Evolutionary conservation across 2,329 filamentous ascomycete species (phyloP).

Genomic region (Fusarium xyrophilum): DNA sequence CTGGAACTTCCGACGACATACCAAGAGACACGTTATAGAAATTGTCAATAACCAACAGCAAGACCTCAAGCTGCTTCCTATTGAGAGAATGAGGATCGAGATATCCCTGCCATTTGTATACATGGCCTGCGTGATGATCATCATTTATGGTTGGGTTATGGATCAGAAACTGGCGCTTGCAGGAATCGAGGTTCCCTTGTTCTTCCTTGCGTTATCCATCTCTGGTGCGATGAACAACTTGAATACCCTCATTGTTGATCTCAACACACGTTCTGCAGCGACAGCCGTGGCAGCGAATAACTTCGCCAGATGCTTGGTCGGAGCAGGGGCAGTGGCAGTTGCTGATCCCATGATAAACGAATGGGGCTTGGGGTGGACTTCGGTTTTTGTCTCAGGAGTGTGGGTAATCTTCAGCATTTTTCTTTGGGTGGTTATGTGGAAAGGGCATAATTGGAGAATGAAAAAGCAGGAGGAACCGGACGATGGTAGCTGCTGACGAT

Average conservation of each 20-base stretch:
- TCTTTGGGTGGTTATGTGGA: background rate
- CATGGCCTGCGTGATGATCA: background rate
- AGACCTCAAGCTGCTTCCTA: background rate
- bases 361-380: background rate
- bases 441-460: background rate
- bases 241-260: background rate
- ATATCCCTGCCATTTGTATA: background rate
- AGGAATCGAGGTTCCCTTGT: background rate
- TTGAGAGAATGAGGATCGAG: background rate
- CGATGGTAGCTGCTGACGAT: background rate
- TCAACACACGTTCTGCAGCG: background rate
- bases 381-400: background rate
- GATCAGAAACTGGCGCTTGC: background rate
- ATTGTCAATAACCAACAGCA: background rate
- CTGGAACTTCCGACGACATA: background rate
- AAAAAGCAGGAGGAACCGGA: background rate
- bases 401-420: background rate
- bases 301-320: background rate
- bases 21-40: background rate
- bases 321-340: background rate
- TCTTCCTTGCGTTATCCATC: background rate
- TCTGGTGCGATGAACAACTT: background rate
- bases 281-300: background rate
- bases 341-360: background rate
- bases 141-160: background rate